Evolutionary conservation across 2,329 filamentous ascomycete genomes (phyloP).

Genomic region (Neonectria punicea): DNA sequence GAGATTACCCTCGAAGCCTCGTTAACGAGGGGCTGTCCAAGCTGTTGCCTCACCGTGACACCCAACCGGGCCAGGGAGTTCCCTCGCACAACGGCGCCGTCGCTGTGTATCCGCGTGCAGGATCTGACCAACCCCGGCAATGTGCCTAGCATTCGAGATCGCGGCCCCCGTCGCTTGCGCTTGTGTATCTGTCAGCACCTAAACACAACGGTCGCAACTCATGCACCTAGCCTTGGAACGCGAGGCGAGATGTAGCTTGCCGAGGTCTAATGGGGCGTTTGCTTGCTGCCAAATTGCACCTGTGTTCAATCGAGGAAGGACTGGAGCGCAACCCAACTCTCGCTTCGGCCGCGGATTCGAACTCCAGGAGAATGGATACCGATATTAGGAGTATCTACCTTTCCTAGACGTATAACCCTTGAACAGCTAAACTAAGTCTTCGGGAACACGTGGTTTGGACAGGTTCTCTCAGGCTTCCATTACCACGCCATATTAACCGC

Average conservation of each 20-base stretch:
- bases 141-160: conserved; percentile 21
- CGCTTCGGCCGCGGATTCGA: not conserved
- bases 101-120: conserved; percentile 20
- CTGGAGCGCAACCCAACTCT: not conserved
- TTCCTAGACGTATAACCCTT: not conserved
- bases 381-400: too few relatives aligned
- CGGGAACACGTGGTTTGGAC: too few relatives aligned
- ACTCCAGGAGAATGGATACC: not conserved
- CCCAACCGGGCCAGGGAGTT: not conserved
- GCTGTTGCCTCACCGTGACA: not conserved
- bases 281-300: not conserved
- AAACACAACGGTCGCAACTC: conserved; percentile 17
- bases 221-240: conserved; percentile 35
- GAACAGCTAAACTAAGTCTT: not conserved
- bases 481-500: too few relatives aligned
- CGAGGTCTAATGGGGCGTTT: conserved; percentile 14
- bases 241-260: conserved; percentile 34
- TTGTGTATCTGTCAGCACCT: conserved; percentile 14
- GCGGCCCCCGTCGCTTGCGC: conserved; percentile 16
- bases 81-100: conserved; percentile 13
- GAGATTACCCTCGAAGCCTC: not conserved
- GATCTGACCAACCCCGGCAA: conserved; percentile 23
- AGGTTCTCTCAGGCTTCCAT: too few relatives aligned
- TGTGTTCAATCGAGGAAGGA: not conserved
- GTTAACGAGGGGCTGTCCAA: not conserved